Evolutionary conservation across 192 early-diverging fungal genomes (phyloP).

Genomic region (Coemansia sp.): DNA sequence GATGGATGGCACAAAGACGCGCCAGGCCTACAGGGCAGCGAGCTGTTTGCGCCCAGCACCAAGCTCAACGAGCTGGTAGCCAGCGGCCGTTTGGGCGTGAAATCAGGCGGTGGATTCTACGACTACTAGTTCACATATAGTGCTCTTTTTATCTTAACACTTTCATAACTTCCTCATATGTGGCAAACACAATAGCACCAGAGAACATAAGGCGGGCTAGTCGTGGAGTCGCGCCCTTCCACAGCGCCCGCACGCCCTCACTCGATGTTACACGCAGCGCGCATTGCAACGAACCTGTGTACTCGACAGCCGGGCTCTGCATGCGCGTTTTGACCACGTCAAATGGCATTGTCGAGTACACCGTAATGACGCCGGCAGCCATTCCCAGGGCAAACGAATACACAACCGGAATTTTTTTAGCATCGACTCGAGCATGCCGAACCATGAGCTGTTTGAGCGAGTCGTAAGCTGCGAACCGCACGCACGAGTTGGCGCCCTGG

Average conservation of each 20-base stretch:
- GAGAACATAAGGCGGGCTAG: slow-evolving; percentile 71
- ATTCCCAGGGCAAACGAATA: slow-evolving; percentile 76
- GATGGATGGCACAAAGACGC: slow-evolving; percentile 91
- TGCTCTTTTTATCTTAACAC: slow-evolving; percentile 15
- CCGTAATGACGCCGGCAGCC: slow-evolving; percentile 87
- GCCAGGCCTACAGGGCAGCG: slow-evolving; percentile 70
- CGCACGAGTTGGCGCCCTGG: slow-evolving; percentile 94
- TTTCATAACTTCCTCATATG: slow-evolving; percentile 55
- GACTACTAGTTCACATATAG: slow-evolving; percentile 55
- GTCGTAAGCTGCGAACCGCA: slow-evolving; percentile 86
- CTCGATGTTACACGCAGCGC: slow-evolving; percentile 65
- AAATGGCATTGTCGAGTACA: slow-evolving; percentile 94
- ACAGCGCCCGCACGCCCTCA: slow-evolving; percentile 82
- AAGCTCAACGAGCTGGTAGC: slow-evolving; percentile 73
- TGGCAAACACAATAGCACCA: slow-evolving; percentile 55
- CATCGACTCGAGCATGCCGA: background rate
- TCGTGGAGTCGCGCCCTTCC: slow-evolving; percentile 94
- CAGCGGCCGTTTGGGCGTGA: slow-evolving; percentile 78
- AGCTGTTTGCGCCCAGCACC: slow-evolving; percentile 69
- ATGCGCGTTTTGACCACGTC: slow-evolving; percentile 98
- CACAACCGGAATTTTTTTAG: slow-evolving; percentile 49
- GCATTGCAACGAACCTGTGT: slow-evolving; percentile 75
- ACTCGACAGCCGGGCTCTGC: slow-evolving; percentile 83
- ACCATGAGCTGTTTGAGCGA: slow-evolving; percentile 63
- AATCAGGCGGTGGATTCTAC: slow-evolving; percentile 85